Percentiles rank a stretch among this genome's conserved stretches.
Conservation (phyloP, 371 early-diverging fungal species). For the Encephalitozoon romaleae region DNA sequence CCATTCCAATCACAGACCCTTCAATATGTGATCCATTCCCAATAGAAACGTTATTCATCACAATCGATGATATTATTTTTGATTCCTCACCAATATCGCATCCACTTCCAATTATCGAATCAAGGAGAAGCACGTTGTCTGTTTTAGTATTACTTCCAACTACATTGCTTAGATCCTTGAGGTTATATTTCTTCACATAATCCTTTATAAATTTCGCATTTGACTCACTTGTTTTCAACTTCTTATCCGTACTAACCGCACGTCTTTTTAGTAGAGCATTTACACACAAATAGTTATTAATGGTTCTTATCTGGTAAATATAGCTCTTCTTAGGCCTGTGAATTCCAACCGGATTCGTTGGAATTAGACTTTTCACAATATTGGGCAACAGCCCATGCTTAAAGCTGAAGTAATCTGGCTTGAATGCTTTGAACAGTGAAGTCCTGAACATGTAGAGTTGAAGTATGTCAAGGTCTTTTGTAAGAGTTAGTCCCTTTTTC, state of each 20-base stretch:
- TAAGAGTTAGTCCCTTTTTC: background rate
- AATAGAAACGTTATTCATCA: constrained; percentile 18
- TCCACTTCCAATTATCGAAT: constrained; percentile 29
- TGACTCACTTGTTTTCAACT: background rate
- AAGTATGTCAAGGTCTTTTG: constrained; percentile 6
- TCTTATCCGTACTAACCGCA: background rate
- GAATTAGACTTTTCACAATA: constrained; percentile 4
- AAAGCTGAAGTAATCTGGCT: constrained; percentile 22
- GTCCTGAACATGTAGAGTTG: constrained; percentile 33
- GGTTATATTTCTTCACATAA: constrained; percentile 15
- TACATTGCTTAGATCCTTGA: constrained; percentile 24
- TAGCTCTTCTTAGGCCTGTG: background rate
- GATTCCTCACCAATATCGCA: background rate
- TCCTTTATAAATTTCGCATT: constrained; percentile 17
- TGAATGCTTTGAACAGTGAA: background rate
- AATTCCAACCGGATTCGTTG: constrained; percentile 17
- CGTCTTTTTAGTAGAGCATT: background rate
- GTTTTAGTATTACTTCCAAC: background rate
- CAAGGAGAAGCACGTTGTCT: background rate
- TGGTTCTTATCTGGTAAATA: constrained; percentile 21
- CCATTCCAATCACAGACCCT: constrained; percentile 17
- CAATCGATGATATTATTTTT: constrained; percentile 23
- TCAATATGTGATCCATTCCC: constrained; percentile 23
- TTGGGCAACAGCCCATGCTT: constrained; percentile 21
- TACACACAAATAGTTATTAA: constrained; percentile 1